Conservation (phyloP, 257 asterid species). For the Marsdenia floribunda region DNA sequence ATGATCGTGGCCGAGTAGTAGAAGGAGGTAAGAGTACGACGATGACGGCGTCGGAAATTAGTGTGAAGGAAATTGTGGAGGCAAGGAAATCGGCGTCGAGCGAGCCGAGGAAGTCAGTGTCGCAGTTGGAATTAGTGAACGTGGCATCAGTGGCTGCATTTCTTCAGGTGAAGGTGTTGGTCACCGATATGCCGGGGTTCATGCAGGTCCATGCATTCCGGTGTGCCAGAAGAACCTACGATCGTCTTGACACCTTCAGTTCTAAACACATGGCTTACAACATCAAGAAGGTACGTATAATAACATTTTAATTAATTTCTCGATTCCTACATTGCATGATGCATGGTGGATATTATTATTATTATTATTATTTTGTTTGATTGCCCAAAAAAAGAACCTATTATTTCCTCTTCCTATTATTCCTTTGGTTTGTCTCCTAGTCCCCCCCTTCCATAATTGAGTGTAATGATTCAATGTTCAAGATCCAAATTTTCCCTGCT, state of each 20-base stretch:
- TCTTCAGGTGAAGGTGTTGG: constrained; percentile 54
- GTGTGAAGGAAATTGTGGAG: constrained; percentile 1
- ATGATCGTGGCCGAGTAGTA: constrained; percentile 2
- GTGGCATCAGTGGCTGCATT: constrained; percentile 41
- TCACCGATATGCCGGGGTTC: constrained; percentile 65
- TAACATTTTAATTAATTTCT: neutral
- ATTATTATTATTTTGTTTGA: too few species aligned
- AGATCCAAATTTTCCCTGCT: neutral
- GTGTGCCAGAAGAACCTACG: constrained; percentile 51
- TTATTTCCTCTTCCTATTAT: too few species aligned
- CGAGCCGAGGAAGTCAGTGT: constrained; percentile 35
- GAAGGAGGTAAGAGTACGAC: constrained; percentile 12
- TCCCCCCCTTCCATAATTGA: neutral
- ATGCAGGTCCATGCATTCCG: constrained; percentile 73
- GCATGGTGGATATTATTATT: too few species aligned
- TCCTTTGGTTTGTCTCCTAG: neutral
- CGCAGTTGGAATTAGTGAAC: constrained; percentile 34
- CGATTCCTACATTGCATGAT: too few species aligned
- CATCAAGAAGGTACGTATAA: constrained; percentile 66
- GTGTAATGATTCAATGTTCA: too few species aligned
- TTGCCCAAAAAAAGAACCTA: too few species aligned
- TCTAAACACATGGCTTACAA: constrained; percentile 55
- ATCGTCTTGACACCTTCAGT: constrained; percentile 56
- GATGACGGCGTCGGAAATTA: neutral
- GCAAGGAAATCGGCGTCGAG: constrained; percentile 35